These are phyloP conservation scores for Cladosporium phlei DNA, from an alignment of 2,329 filamentous ascomycete species.

Conservation along the genomic window DNA sequence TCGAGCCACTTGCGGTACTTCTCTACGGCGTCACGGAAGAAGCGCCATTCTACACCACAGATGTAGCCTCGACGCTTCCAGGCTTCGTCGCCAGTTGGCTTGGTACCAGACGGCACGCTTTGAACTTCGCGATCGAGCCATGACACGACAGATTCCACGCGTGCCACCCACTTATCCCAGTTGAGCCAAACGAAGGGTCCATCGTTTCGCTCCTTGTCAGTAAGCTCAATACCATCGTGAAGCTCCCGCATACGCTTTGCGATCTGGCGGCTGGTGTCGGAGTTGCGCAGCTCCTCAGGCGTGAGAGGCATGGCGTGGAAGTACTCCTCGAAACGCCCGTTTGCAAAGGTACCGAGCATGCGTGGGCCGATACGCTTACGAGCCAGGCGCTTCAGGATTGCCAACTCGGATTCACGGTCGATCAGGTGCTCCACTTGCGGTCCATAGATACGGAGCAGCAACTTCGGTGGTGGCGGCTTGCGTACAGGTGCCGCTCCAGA, in stretches of 20 bases:
- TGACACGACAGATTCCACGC: constrained; percentile 57
- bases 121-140: constrained; percentile 59
- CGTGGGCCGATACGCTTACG: constrained; percentile 91
- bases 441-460: constrained; percentile 87
- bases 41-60: constrained; percentile 76
- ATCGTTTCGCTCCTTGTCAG: constrained; percentile 68
- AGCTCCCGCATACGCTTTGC: constrained; percentile 96
- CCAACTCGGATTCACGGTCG: constrained; percentile 83
- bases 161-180: constrained; percentile 85
- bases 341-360: constrained; percentile 84
- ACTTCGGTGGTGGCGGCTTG: constrained; percentile 58
- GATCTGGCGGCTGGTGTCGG: constrained; percentile 84
- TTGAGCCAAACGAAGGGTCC: constrained; percentile 86
- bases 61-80: constrained; percentile 74
- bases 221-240: constrained; percentile 85
- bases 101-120: constrained; percentile 39
- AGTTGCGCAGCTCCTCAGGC: constrained; percentile 67
- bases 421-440: constrained; percentile 95
- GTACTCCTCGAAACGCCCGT: constrained; percentile 93
- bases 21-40: constrained; percentile 69
- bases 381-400: constrained; percentile 77
- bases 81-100: constrained; percentile 40
- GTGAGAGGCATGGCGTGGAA: constrained; percentile 81
- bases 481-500: constrained; percentile 30
- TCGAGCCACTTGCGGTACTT: constrained; percentile 74